A percentile compares a stretch with the other conserved stretches of the same genome.
phyloP scores from a whole-genome alignment of 2,329 filamentous ascomycete genomes.

The Pestalotiopsis sp. region DNA sequence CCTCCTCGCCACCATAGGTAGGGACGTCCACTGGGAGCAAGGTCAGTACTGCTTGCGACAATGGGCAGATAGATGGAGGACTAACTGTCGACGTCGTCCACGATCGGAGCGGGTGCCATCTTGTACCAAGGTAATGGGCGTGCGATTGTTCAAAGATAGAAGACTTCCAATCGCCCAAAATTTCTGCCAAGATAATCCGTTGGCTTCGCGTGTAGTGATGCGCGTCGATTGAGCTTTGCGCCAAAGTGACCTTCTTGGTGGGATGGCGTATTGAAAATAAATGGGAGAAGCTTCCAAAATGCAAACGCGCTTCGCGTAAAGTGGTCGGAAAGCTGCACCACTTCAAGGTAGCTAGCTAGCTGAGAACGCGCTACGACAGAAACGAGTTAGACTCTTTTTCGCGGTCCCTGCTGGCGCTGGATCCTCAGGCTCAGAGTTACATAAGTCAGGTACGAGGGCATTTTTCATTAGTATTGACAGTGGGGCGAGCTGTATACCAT shows the following conservation, averaged over 20 bases:
- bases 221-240: not conserved
- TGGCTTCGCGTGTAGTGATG: not conserved
- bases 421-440: not conserved
- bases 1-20: slow-evolving; percentile 63
- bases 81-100: slow-evolving; percentile 52
- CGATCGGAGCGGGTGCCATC: slow-evolving; percentile 50
- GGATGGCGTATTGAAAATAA: slow-evolving; percentile 1
- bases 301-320: slow-evolving; percentile 31
- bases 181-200: not conserved
- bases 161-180: not conserved
- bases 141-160: not conserved
- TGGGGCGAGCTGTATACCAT: too few species aligned
- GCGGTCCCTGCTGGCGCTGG: not conserved
- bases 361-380: not conserved
- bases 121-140: slow-evolving; percentile 10
- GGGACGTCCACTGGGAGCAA: slow-evolving; percentile 43
- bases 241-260: not conserved
- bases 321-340: slow-evolving; percentile 12
- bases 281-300: not conserved
- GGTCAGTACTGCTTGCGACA: slow-evolving; percentile 16
- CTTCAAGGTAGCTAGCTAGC: not conserved
- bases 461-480: too few species aligned
- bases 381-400: not conserved
- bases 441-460: not conserved
- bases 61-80: slow-evolving; percentile 10